Percentiles rank a stretch among this genome's conserved stretches.
Evolutionary conservation across 495 filamentous ascomycete species (phyloP).

Genomic region (Letharia columbiana): DNA sequence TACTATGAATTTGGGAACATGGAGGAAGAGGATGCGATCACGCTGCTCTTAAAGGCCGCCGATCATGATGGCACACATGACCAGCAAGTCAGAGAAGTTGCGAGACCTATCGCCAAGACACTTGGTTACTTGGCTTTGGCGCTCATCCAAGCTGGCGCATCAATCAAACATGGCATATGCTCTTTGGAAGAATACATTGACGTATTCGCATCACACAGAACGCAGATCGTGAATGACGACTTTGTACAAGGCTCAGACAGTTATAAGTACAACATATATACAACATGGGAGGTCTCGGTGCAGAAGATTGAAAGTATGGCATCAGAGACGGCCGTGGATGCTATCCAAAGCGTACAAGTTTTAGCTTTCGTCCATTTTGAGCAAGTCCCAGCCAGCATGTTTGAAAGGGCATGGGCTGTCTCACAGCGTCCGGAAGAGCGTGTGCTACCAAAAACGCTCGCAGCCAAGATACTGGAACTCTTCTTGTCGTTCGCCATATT

Average conservation of each 20-base stretch:
- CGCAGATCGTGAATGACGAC: constrained; percentile 18
- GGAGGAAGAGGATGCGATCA: constrained; percentile 28
- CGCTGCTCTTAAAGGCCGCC: constrained; percentile 29
- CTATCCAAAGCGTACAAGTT: no score
- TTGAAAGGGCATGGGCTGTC: no score
- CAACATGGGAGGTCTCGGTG: constrained; percentile 31
- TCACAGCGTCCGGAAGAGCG: no score
- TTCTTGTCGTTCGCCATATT: no score
- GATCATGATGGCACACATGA: constrained; percentile 8
- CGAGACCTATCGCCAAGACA: constrained; percentile 23
- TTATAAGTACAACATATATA: constrained; percentile 26
- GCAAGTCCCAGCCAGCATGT: no score
- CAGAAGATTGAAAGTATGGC: constrained; percentile 23
- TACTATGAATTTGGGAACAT: constrained; percentile 29
- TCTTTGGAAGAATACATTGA: constrained; percentile 30
- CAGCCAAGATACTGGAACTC: no score
- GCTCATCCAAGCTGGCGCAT: constrained; percentile 32
- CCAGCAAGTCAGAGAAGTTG: constrained; percentile 13
- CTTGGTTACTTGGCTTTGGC: constrained; percentile 36
- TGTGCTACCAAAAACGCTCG: no score
- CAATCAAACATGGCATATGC: constrained; percentile 28
- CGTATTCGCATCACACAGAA: constrained; percentile 21
- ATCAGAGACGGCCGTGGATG: constrained; percentile 6
- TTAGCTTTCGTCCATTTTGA: no score
- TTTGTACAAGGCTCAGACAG: constrained; percentile 11